These are phyloP conservation scores for Chionographis japonica DNA, from an alignment of 106 monocot species.

Conservation along the genomic window DNA sequence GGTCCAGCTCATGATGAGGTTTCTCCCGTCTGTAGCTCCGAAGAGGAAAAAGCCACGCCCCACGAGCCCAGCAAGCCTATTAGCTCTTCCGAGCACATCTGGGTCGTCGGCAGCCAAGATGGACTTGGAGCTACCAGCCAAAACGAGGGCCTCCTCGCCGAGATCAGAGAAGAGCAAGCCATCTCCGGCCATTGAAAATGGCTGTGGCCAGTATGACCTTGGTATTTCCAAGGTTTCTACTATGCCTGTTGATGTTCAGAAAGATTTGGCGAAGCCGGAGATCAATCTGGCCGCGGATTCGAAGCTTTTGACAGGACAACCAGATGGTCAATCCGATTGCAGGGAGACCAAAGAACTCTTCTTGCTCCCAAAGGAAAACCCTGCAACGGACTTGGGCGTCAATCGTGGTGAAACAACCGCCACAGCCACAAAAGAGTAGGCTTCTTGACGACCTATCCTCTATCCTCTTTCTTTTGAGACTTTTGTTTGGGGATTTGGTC, in stretches of 20 bases:
- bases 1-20: no score
- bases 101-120: conserved; percentile 15
- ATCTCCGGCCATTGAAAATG: conserved; percentile 17
- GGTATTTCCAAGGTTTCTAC: neutral
- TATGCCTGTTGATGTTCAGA: neutral
- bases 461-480: neutral
- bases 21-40: conserved; percentile 31
- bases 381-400: conserved; percentile 12
- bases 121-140: conserved; percentile 29
- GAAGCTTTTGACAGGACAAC: conserved; percentile 5
- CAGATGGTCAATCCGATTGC: conserved; percentile 2
- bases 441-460: conserved; percentile 7
- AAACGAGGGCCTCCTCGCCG: conserved; percentile 24
- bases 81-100: conserved; percentile 6
- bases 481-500: neutral
- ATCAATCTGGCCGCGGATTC: conserved; percentile 8
- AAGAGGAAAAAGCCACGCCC: conserved; percentile 71
- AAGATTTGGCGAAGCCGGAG: conserved; percentile 29
- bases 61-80: conserved; percentile 11
- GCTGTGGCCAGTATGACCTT: neutral
- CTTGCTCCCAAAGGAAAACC: conserved; percentile 19
- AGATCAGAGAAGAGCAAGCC: conserved; percentile 37
- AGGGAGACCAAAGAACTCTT: conserved; percentile 20
- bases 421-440: conserved; percentile 44
- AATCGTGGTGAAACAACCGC: conserved; percentile 23